These are phyloP conservation scores for Ogataea populi-albae DNA, from an alignment of 805 yeast species.

Conservation along the genomic window DNA sequence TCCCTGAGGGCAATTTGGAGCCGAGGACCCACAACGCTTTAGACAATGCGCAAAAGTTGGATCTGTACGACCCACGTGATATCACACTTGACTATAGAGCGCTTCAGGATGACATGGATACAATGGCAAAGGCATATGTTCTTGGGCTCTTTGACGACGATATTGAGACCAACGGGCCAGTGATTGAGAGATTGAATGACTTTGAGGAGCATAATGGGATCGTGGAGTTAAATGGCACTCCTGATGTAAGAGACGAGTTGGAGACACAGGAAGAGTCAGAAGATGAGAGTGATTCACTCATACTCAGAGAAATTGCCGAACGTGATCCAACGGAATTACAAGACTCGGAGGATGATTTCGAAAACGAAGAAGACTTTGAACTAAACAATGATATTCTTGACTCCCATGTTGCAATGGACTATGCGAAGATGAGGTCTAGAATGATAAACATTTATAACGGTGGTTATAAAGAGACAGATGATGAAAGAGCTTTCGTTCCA, in stretches of 20 bases:
- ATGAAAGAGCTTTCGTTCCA: constrained; percentile 62
- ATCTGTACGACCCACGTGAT: constrained; percentile 16
- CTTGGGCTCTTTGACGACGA: constrained; percentile 62
- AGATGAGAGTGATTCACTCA: constrained; percentile 38
- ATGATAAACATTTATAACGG: constrained; percentile 44
- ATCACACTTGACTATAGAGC: constrained; percentile 40
- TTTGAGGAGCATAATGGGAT: constrained; percentile 49
- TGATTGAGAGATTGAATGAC: constrained; percentile 52
- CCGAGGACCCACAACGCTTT: not conserved
- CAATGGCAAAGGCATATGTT: constrained; percentile 61
- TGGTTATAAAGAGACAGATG: constrained; percentile 44
- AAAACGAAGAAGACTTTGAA: constrained; percentile 29
- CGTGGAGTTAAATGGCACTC: constrained; percentile 36
- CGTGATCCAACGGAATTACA: constrained; percentile 33
- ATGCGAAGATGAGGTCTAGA: constrained; percentile 52
- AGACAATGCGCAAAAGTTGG: not conserved
- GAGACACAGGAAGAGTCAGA: constrained; percentile 30
- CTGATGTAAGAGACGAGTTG: constrained; percentile 11
- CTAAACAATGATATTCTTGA: constrained; percentile 36
- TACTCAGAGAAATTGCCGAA: constrained; percentile 45
- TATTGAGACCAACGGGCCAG: constrained; percentile 50
- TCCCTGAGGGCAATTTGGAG: not conserved
- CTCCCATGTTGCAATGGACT: constrained; percentile 52
- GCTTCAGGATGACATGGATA: constrained; percentile 46
- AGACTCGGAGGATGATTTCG: constrained; percentile 13